A percentile compares a stretch with the other conserved stretches of the same genome.
Evolutionary conservation across 108 stramenopile genomes (phyloP).

Genomic region (Discostella stelligeroides): DNA sequence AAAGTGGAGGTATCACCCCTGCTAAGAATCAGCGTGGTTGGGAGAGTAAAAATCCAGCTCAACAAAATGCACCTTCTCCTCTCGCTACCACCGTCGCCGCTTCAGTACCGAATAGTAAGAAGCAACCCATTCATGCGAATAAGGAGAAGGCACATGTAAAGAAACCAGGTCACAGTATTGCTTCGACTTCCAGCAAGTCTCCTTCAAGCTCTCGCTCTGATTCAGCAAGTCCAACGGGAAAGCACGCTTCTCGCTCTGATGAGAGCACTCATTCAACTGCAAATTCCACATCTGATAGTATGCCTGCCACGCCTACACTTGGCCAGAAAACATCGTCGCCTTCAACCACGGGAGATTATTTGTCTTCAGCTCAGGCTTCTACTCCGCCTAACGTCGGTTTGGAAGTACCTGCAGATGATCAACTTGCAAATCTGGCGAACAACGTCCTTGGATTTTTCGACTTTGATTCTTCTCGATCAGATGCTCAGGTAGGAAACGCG

Average conservation of each 20-base stretch:
- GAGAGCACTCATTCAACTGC: constrained; percentile 42
- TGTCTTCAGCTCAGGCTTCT: neutral
- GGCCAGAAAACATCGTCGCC: constrained; percentile 1
- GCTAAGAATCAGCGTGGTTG: constrained; percentile 62
- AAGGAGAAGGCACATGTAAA: constrained; percentile 6
- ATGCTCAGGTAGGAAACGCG: constrained; percentile 11
- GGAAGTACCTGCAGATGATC: constrained; percentile 43
- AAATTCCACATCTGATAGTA: constrained; percentile 39
- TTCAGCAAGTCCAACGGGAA: constrained; percentile 16
- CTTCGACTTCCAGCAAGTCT: constrained; percentile 11
- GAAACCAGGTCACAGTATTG: constrained; percentile 9
- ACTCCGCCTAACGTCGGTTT: neutral
- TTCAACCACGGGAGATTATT: neutral
- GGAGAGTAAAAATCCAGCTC: constrained; percentile 56
- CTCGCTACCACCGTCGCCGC: too few species aligned
- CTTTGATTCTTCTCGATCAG: constrained; percentile 36
- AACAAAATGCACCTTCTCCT: constrained; percentile 5
- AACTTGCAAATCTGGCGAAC: constrained; percentile 50
- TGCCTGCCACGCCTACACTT: constrained; percentile 32
- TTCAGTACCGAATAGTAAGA: too few species aligned
- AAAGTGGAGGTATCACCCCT: constrained; percentile 18
- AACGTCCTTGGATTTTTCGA: constrained; percentile 51
- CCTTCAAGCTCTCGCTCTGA: constrained; percentile 20
- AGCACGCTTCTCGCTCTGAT: constrained; percentile 29
- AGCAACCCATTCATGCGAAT: constrained; percentile 27